phyloP scores from a whole-genome alignment of 805 yeast species.

The Lachancea lanzarotensis region DNA sequence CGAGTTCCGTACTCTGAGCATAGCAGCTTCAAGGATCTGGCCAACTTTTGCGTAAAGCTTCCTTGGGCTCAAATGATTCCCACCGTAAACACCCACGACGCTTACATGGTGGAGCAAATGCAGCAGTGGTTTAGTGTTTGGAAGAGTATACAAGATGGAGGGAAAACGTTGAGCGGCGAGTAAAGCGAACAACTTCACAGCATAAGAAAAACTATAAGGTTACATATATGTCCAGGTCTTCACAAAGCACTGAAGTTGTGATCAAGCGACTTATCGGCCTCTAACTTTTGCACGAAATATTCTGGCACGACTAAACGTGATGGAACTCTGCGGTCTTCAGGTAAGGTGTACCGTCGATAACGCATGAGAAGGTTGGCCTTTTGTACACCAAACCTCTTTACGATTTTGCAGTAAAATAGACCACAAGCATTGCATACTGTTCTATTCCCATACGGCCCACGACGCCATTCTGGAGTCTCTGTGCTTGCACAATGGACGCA shows the following conservation, averaged over 20 bases:
- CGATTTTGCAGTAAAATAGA: conserved; percentile 57
- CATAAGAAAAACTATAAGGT: neutral
- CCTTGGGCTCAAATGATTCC: conserved; percentile 56
- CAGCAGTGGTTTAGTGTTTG: conserved; percentile 34
- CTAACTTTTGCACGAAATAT: conserved; percentile 15
- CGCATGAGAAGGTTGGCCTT: conserved; percentile 28
- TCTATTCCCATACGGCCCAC: conserved; percentile 78
- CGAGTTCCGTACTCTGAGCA: conserved; percentile 90
- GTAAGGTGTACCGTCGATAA: conserved; percentile 21
- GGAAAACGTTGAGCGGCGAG: too few relatives aligned
- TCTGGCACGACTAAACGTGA: conserved; percentile 21
- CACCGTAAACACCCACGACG: conserved; percentile 53
- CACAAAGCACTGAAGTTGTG: conserved; percentile 3
- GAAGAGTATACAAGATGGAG: conserved; percentile 14
- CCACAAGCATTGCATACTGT: conserved; percentile 94
- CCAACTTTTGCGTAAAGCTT: conserved; percentile 52
- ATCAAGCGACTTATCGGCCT: conserved; percentile 11
- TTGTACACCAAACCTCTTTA: conserved; percentile 32
- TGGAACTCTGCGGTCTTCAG: conserved; percentile 30
- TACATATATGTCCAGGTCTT: neutral
- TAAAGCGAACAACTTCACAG: too few relatives aligned
- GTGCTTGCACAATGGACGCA: conserved; percentile 69
- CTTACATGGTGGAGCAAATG: conserved; percentile 24
- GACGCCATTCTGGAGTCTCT: conserved; percentile 89
- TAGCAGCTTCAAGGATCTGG: conserved; percentile 77